A percentile compares a stretch with the other conserved stretches of the same genome.
Conservation (phyloP, 768 basidiomycete genomes). For the Lactarius akahatsu region DNA sequence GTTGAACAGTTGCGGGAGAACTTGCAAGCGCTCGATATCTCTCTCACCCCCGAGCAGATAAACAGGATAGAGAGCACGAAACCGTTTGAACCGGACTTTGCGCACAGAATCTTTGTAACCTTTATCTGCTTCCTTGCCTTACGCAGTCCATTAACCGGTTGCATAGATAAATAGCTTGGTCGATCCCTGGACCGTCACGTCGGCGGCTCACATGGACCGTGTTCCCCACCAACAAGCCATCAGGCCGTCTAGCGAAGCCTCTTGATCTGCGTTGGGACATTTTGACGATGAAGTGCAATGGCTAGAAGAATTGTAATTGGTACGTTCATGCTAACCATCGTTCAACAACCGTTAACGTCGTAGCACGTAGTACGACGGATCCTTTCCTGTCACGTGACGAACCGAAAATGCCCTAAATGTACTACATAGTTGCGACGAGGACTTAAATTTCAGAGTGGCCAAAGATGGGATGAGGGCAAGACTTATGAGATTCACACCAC, state of each 20-base stretch:
- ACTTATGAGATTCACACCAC: too few species aligned
- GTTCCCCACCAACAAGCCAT: not conserved
- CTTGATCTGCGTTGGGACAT: not conserved
- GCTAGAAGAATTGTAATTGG: not conserved
- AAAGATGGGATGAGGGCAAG: too few species aligned
- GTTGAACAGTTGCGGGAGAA: slow-evolving; percentile 52
- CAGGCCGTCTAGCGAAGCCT: not conserved
- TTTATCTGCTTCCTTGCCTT: not conserved
- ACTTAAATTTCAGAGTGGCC: too few species aligned
- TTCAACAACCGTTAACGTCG: not conserved
- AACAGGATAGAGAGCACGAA: slow-evolving; percentile 43
- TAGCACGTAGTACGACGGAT: too few species aligned
- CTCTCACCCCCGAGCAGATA: slow-evolving; percentile 44
- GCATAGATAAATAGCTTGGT: not conserved
- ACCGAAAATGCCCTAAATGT: too few species aligned
- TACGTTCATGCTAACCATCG: not conserved
- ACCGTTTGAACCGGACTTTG: slow-evolving; percentile 45
- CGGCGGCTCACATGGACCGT: not conserved
- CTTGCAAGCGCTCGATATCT: slow-evolving; percentile 50
- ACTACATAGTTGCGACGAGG: too few species aligned
- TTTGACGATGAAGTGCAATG: not conserved
- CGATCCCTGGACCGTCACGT: not conserved
- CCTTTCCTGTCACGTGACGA: too few species aligned
- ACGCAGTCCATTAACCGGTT: not conserved
- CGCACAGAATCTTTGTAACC: slow-evolving; percentile 15